These are phyloP conservation scores for Aspergillus floridensis DNA, from an alignment of 2,329 filamentous ascomycete species.

Conservation along the genomic window DNA sequence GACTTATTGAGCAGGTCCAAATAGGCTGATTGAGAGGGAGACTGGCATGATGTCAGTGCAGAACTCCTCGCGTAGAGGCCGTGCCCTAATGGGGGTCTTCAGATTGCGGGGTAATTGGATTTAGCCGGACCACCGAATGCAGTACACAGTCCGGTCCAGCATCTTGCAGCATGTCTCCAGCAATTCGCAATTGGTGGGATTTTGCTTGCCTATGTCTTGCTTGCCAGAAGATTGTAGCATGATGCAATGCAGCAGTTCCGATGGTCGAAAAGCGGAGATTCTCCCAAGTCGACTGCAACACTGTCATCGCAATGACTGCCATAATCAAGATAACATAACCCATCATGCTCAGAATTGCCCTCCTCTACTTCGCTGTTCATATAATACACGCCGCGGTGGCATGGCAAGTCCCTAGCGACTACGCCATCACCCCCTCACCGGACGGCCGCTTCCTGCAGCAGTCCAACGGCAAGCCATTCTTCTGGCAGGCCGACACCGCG, in stretches of 20 bases:
- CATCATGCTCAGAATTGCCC: background rate
- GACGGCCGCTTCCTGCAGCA: slow-evolving; percentile 4
- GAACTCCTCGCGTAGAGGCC: no score
- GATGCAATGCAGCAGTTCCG: background rate
- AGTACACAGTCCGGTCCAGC: no score
- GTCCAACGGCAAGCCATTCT: slow-evolving; percentile 2
- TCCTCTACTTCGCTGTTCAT: background rate
- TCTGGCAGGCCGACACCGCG: slow-evolving; percentile 13
- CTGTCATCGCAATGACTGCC: background rate
- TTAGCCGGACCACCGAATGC: no score
- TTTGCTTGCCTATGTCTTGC: background rate
- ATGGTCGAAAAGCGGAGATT: background rate
- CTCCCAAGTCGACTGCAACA: background rate
- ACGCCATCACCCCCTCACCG: slow-evolving; percentile 2
- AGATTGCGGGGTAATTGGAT: background rate
- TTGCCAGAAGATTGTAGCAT: background rate
- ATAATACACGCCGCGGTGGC: background rate
- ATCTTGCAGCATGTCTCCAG: background rate
- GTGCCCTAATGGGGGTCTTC: background rate
- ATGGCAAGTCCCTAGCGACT: background rate
- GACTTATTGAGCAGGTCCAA: background rate
- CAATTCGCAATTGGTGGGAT: background rate
- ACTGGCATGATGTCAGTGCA: background rate
- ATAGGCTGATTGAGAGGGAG: background rate
- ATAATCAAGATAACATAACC: background rate